Evolutionary conservation across 805 yeast genomes (phyloP).

Genomic region (Yamadazyma laniorum): DNA sequence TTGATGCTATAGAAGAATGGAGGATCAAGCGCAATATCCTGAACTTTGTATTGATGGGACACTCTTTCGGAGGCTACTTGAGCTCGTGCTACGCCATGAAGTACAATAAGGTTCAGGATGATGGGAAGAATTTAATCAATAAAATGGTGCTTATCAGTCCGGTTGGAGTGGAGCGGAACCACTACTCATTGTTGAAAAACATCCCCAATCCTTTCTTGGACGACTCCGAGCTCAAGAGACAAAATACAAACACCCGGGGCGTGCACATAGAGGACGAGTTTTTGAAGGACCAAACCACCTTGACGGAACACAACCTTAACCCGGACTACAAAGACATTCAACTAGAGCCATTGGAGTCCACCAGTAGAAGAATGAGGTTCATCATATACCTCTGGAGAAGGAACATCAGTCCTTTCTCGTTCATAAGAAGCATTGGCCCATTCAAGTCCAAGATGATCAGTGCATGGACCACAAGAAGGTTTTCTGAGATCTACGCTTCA

Average conservation of each 20-base stretch:
- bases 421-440: constrained; percentile 53
- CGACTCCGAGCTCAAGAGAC: constrained; percentile 12
- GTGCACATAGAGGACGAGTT: constrained; percentile 16
- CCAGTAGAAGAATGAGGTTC: constrained; percentile 24
- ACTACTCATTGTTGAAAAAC: constrained; percentile 26
- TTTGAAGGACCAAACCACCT: constrained; percentile 12
- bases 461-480: constrained; percentile 51
- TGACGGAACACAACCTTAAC: constrained; percentile 16
- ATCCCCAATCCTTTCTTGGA: constrained; percentile 13
- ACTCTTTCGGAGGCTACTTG: constrained; percentile 46
- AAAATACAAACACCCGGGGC: constrained; percentile 16
- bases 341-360: constrained; percentile 12
- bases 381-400: constrained; percentile 50
- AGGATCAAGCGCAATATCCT: constrained; percentile 34
- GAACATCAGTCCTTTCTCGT: constrained; percentile 54
- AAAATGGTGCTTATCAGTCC: constrained; percentile 43
- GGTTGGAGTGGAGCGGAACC: constrained; percentile 41
- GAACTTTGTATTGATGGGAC: constrained; percentile 39
- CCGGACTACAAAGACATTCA: constrained; percentile 13
- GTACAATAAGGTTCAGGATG: constrained; percentile 28
- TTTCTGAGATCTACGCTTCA: constrained; percentile 38
- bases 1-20: constrained; percentile 45
- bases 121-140: constrained; percentile 27
- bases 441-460: constrained; percentile 50
- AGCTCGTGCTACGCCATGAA: constrained; percentile 43